Base-by-base conservation (phyloP, 2,329 filamentous ascomycete species). In the Bipolaris bicolor region DNA sequence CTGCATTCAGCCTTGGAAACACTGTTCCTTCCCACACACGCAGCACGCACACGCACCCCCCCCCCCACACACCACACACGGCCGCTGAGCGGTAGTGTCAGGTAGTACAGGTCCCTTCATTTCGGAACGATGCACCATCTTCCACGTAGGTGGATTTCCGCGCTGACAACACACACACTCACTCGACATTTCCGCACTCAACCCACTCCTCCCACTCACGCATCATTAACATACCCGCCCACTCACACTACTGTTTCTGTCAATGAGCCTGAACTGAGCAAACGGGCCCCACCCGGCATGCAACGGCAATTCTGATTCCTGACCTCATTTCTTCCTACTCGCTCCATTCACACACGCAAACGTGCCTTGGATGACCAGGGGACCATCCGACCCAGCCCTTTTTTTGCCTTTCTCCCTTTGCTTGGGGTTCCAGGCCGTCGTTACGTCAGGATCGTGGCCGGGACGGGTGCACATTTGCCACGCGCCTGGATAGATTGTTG, bases 71-170 rank as follows among this genome's bases (percentile, higher is more conserved):
- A 41, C 59, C 55, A 62, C 53, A 61, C 57, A 59, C 53, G 49
- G 56, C 16, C 60, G 50, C 53, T 57, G 41, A 51, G 47, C 53
- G 54, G 58, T 53, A 50, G 64, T 65, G 62, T 58, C 62, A 72
- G 65, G 72, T 68, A 52, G 67, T 64, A 75, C 73, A 71, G 65
- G 60, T 63, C 70, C 73, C 71, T 75, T 74, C 71, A 76, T 76
- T 76, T 76, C 73, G 72, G 74, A 64, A 67, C 47, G 58, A 67
- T 74, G 71, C 71, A 75, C 68, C 65, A 74, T 76, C 70, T 66
- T 65, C 72, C 74, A 70, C 65, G 52, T 65, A 63, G 59, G 63
- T 69, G 72, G 70, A 68, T 67, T 65, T 62, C 29, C 66, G 58
- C 64, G 70, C 69, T 72, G 71, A 73, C 70, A 70, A 63, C 66